phyloP scores from a whole-genome alignment of 139 green algal species.

The Picochlorum sp. region DNA sequence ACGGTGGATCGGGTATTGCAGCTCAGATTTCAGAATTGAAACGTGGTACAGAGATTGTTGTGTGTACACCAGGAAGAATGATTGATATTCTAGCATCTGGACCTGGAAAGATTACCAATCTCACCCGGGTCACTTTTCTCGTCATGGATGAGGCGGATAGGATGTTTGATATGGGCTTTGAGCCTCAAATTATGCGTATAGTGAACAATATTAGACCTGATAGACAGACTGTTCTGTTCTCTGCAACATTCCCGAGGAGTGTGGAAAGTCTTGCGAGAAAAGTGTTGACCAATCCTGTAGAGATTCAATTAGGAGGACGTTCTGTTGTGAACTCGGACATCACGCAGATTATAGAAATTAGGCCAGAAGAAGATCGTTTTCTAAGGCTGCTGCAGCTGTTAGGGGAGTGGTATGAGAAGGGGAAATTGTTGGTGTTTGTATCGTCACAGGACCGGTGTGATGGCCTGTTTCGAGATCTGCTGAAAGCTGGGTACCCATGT shows the following conservation, averaged over 20 bases:
- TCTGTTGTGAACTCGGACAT: constrained; percentile 93
- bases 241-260: constrained; percentile 86
- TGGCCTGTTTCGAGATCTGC: constrained; percentile 83
- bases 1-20: constrained; percentile 81
- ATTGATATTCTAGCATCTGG: constrained; percentile 93
- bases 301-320: constrained; percentile 82
- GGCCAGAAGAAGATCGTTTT: constrained; percentile 81
- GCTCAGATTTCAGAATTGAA: constrained; percentile 94
- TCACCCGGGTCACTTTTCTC: constrained; percentile 90
- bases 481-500: constrained; percentile 81
- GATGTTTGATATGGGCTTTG: constrained; percentile 99
- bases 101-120: constrained; percentile 90
- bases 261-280: constrained; percentile 71
- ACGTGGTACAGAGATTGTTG: constrained; percentile 76
- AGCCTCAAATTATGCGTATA: constrained; percentile 77
- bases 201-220: constrained; percentile 83
- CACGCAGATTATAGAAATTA: constrained; percentile 86
- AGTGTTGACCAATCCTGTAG: constrained; percentile 59
- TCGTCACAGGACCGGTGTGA: constrained; percentile 87
- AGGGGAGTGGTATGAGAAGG: constrained; percentile 77
- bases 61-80: constrained; percentile 94
- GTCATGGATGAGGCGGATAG: constrained; percentile 97
- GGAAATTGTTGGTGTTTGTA: constrained; percentile 86
- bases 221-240: constrained; percentile 97
- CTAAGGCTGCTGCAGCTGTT: constrained; percentile 90